These are phyloP conservation scores for Echinochloa phyllopogon DNA, from an alignment of 176 grass and related monocot genomes.

Conservation along the genomic window DNA sequence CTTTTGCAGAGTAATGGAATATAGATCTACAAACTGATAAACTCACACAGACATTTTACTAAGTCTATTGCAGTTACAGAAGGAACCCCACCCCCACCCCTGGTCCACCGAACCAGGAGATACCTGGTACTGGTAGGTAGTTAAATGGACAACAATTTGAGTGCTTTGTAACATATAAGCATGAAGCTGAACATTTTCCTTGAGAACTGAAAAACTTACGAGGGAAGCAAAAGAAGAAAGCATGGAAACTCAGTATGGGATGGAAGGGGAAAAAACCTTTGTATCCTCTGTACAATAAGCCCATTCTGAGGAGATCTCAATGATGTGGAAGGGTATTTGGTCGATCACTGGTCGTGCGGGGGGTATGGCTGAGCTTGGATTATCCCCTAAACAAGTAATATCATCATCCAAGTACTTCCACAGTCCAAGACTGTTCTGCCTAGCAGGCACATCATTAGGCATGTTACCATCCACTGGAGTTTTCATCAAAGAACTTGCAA, in stretches of 20 bases:
- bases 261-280: constrained; percentile 60
- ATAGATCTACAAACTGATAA: neutral
- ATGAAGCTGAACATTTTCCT: constrained; percentile 15
- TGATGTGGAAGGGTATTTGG: constrained; percentile 64
- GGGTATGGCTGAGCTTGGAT: constrained; percentile 20
- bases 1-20: constrained; percentile 30
- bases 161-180: constrained; percentile 30
- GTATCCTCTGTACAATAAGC: constrained; percentile 77
- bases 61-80: constrained; percentile 27
- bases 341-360: constrained; percentile 16
- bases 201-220: neutral
- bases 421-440: constrained; percentile 61
- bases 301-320: constrained; percentile 87
- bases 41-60: constrained; percentile 1
- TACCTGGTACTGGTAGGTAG: constrained; percentile 27
- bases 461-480: constrained; percentile 30
- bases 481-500: constrained; percentile 37
- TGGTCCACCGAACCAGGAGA: constrained; percentile 28
- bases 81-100: neutral
- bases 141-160: constrained; percentile 6
- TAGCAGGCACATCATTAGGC: constrained; percentile 48
- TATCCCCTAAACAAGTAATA: constrained; percentile 45
- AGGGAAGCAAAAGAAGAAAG: constrained; percentile 15
- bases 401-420: constrained; percentile 70
- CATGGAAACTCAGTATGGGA: constrained; percentile 27